These are phyloP conservation scores for Cyberlindnera nakhonratchasimensis DNA, from an alignment of 805 yeast species.

Conservation along the genomic window DNA sequence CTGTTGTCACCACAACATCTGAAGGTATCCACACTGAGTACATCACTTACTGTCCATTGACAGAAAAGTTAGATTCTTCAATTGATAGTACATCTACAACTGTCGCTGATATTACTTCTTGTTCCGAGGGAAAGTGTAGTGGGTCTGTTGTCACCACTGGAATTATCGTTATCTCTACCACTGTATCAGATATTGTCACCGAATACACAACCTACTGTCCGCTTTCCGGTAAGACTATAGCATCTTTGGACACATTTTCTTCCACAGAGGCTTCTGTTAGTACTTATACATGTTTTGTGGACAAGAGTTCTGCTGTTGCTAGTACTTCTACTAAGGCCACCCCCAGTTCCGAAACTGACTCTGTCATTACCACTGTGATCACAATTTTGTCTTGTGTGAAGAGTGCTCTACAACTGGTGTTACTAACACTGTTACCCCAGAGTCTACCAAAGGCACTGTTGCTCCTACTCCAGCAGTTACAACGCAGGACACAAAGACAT, in stretches of 20 bases:
- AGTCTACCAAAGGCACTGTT: neutral
- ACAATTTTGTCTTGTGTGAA: constrained; percentile 2
- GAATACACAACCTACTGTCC: no score
- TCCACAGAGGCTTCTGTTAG: no score
- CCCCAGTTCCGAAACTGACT: neutral
- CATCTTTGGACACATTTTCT: no score
- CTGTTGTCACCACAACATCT: constrained; percentile 23
- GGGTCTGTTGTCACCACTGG: neutral
- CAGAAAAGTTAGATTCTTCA: no score
- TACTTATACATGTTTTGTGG: no score
- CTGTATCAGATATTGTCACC: no score
- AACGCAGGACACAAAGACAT: neutral
- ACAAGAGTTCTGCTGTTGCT: no score
- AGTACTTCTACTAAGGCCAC: no score
- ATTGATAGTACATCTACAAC: neutral
- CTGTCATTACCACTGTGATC: neutral
- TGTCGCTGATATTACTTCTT: neutral
- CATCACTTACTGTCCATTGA: constrained; percentile 9
- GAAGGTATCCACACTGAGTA: constrained; percentile 1
- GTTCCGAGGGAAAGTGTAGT: neutral
- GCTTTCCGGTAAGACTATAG: no score
- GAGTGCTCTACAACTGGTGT: constrained; percentile 3
- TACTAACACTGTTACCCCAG: neutral
- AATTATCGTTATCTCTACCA: no score
- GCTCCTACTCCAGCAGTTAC: neutral